Evolutionary conservation across 2,329 filamentous ascomycete genomes (phyloP), one percentile per base, ranked within the genome.

Genomic region (Phoma herbarum): DNA sequence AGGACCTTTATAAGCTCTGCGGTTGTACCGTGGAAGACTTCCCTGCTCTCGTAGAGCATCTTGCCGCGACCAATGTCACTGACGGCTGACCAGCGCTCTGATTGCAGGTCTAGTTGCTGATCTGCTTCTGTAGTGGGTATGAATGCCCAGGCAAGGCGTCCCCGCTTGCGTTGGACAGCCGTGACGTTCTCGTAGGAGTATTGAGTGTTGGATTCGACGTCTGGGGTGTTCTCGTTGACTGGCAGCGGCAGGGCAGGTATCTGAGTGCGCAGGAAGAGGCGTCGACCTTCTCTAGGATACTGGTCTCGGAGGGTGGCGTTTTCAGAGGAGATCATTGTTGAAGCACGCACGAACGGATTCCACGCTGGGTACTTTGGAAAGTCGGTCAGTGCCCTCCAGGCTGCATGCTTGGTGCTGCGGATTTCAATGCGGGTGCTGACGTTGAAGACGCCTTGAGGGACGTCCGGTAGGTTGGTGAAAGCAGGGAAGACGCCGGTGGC

Each of bases 271-370:
- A 76, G 50, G 23, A 66, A 59, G 23, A 74, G 57, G 20, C 59
- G 59, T 8, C 60, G 54, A 48, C 65, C 64, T 57, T 73, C 69
- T 14, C 62, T 55, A 4, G 72, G 70, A 28, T 61, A 59, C 53
- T 76, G 73, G 3, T 66, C 53, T 6, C 63, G 65, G 6, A 73
- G 60, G 0, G 67, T 68, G 9, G 65, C 25, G 50, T 69, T 68
- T 14, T 55, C 33, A 6, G 66, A 51, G 14, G 64, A 64, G 10
- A 68, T 55, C 23, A 69, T 66, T 48, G 69, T 59, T 4, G 71
- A 64, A 39, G 59, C 59, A 29, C 73, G 71, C 26, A 73, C 70
- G 33, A 74, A 75, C 4, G 71, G 73, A 42, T 75, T 75, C 72
- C 72, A 76, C 33, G 62, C 57, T 37, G 69, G 47, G 39, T 75